A percentile compares a stretch with the other conserved stretches of the same genome.
phyloP scores from a whole-genome alignment of 768 basidiomycete genomes.

The Coprinopsis marcescibilis region DNA sequence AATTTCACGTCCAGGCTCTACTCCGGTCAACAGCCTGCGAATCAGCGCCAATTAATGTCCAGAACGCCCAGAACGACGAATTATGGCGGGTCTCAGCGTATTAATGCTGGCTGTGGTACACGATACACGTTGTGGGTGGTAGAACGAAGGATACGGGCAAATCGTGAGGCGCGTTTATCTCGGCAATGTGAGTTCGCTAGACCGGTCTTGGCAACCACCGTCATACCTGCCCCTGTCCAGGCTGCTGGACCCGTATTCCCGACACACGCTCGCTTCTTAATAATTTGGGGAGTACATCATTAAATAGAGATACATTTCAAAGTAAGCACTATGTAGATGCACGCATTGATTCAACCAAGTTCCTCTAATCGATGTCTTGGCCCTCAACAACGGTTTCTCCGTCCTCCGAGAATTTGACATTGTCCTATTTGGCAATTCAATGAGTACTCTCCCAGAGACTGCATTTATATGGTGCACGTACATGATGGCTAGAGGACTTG shows the following conservation, averaged over 20 bases:
- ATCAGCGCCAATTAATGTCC: no score
- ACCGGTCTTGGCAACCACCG: slow-evolving; percentile 1
- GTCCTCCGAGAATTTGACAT: slow-evolving; percentile 74
- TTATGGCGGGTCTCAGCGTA: no score
- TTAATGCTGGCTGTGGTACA: background rate
- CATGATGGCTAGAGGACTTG: slow-evolving; percentile 48
- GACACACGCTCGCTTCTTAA: no score
- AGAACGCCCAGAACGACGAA: no score
- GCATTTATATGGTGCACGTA: slow-evolving; percentile 19
- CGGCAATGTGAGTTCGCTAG: slow-evolving; percentile 3
- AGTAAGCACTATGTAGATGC: no score
- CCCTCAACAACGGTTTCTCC: slow-evolving; percentile 69
- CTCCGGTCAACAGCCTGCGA: no score
- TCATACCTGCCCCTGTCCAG: background rate
- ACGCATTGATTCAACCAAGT: no score
- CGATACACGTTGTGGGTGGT: background rate
- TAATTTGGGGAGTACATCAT: no score
- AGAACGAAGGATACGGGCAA: background rate
- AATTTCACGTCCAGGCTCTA: no score
- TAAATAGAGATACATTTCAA: no score
- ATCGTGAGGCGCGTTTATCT: slow-evolving; percentile 4
- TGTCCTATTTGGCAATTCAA: slow-evolving; percentile 41
- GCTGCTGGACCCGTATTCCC: no score
- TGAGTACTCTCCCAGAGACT: background rate
- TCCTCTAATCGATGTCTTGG: slow-evolving; percentile 39